phyloP scores from a whole-genome alignment of 192 early-diverging fungal genomes.

The Podila clonocystis region DNA sequence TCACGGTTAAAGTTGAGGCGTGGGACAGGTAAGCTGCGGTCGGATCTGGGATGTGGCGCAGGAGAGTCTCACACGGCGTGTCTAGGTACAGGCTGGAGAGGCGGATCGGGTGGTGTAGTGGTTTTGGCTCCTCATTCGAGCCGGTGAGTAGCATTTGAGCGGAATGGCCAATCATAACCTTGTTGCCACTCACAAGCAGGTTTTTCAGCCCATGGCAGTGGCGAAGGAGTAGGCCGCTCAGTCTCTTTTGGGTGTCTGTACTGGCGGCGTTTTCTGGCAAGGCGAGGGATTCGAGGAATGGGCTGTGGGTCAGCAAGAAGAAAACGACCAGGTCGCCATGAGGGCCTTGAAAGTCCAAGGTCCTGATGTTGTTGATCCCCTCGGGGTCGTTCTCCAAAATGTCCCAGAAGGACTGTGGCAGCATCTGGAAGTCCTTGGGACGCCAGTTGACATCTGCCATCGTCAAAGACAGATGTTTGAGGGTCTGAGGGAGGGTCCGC shows the following conservation, averaged over 20 bases:
- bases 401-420: too few species aligned
- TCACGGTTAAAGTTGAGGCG: background rate
- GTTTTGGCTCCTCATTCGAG: background rate
- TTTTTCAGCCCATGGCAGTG: background rate
- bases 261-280: background rate
- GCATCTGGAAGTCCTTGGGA: background rate
- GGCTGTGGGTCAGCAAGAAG: background rate
- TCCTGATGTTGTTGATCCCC: background rate
- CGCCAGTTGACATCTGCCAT: background rate
- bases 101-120: background rate
- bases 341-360: background rate
- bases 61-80: background rate
- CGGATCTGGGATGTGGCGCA: background rate
- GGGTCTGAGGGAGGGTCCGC: background rate
- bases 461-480: background rate
- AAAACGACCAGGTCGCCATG: background rate
- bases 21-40: background rate
- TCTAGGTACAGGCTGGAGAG: background rate
- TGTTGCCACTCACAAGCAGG: background rate
- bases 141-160: background rate
- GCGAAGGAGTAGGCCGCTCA: background rate
- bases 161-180: background rate
- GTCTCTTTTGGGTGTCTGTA: background rate
- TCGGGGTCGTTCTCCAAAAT: background rate
- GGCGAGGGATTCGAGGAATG: background rate